Evolutionary conservation across 2,329 filamentous ascomycete species (phyloP).

Genomic region (Blumeria hordei): DNA sequence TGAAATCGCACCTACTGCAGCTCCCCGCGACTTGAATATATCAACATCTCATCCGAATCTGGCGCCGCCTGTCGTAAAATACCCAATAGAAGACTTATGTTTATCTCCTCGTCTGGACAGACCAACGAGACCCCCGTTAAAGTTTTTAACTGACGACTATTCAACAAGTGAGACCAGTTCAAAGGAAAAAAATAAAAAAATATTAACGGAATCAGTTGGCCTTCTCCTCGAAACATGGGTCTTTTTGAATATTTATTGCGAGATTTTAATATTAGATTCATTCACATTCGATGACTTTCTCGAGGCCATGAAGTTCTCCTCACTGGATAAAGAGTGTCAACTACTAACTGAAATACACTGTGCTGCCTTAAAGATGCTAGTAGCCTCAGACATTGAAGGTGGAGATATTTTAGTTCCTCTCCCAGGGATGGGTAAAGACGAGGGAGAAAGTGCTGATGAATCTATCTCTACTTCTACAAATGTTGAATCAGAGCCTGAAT

Average conservation of each 20-base stretch:
- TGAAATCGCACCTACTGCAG: slow-evolving; percentile 22
- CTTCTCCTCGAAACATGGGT: slow-evolving; percentile 81
- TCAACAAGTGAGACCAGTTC: slow-evolving; percentile 24
- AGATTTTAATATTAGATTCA: slow-evolving; percentile 80
- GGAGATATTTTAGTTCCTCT: slow-evolving; percentile 60
- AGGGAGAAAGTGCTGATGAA: slow-evolving; percentile 32
- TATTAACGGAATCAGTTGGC: slow-evolving; percentile 70
- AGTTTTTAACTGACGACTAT: slow-evolving; percentile 48
- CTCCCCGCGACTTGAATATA: slow-evolving; percentile 23
- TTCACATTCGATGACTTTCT: slow-evolving; percentile 96
- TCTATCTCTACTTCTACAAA: slow-evolving; percentile 27
- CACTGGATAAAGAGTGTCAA: slow-evolving; percentile 47
- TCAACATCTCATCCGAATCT: slow-evolving; percentile 31
- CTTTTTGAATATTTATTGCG: slow-evolving; percentile 92
- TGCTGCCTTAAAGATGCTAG: slow-evolving; percentile 65
- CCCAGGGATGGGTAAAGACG: slow-evolving; percentile 48
- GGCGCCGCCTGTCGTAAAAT: slow-evolving; percentile 34
- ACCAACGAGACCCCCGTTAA: slow-evolving; percentile 44
- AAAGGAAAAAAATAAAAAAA: slow-evolving; percentile 27
- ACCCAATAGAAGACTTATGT: slow-evolving; percentile 85
- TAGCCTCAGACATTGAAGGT: slow-evolving; percentile 48
- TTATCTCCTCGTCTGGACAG: slow-evolving; percentile 41
- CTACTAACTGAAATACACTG: slow-evolving; percentile 82
- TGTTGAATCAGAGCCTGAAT: slow-evolving; percentile 48
- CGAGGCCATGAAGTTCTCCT: slow-evolving; percentile 60